Base-by-base conservation (phyloP, 2,329 filamentous ascomycete genomes). In the Paracorniculantispora psalliotae region DNA sequence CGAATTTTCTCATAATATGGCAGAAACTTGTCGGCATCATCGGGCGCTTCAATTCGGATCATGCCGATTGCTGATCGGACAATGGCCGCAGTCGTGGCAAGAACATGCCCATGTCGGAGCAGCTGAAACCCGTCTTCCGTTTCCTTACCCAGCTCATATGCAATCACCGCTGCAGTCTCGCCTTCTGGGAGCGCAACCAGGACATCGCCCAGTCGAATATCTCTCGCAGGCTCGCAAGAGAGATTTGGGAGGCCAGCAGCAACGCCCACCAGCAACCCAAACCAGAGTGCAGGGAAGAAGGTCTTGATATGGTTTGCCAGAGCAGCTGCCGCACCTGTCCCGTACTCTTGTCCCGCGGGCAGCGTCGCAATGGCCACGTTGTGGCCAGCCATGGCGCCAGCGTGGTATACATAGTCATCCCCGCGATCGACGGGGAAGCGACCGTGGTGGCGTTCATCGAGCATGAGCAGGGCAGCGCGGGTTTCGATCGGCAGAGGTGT, bases 121-220 rank as follows among this genome's bases (percentile, higher is more conserved):
- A 64, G 66, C 41, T 69, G 62, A 25, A 73, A 69, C 0, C 66
- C 67, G 12, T 67, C 59, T 0, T 43, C 26, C 2, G 58, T 72
- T 19, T 74, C 71, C 39, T 71, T 73, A 0, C 73, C 72, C 0
- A 74, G 53, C 1, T 71, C 67, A 30, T 74, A 76, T 0, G 70
- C 63, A 1, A 75, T 47, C 0, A 74, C 46, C 0, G 63, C 71
- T 0, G 70, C 59, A 13, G 60, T 65, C 0, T 71, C 65, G 0
- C 65, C 63, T 0, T 66, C 56, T 0, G 67, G 60, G 2, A 72
- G 50, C 7, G 63, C 69, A 1, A 76, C 69, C 5, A 76, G 66
- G 0, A 75, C 65, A 62, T 75, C 71, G 1, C 72, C 73, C n/a
- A 75, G 66, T 2, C 73, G 69, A 15, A 75, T 75, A 60, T 75